phyloP scores from a whole-genome alignment of 164 flowering plant genomes.

The Protea cynaroides region DNA sequence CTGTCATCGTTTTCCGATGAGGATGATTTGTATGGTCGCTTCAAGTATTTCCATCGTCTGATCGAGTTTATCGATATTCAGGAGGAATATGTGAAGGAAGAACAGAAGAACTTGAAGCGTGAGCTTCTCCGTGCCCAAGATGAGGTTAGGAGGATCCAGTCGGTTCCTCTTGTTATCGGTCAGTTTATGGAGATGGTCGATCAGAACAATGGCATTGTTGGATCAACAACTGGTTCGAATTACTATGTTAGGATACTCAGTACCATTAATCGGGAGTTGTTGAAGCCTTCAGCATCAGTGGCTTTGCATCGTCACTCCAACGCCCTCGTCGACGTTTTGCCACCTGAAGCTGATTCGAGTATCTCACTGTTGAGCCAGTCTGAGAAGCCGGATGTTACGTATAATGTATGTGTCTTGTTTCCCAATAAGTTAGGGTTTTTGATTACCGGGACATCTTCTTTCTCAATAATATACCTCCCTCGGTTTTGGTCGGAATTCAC shows the following conservation, averaged over 20 bases:
- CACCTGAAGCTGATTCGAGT: slow-evolving; percentile 91
- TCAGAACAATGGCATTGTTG: slow-evolving; percentile 90
- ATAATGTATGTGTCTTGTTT: slow-evolving; percentile 47
- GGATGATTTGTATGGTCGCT: slow-evolving; percentile 77
- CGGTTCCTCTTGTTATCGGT: slow-evolving; percentile 92
- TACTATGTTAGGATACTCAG: slow-evolving; percentile 31
- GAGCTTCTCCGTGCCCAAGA: slow-evolving; percentile 90
- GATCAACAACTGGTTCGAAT: slow-evolving; percentile 76
- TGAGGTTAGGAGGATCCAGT: slow-evolving; percentile 95
- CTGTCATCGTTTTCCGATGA: slow-evolving; percentile 30
- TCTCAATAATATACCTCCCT: no score
- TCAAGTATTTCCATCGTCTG: slow-evolving; percentile 75
- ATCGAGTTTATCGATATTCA: slow-evolving; percentile 89
- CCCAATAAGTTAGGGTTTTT: slow-evolving; percentile 4
- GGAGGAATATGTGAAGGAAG: slow-evolving; percentile 93
- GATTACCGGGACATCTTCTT: no score
- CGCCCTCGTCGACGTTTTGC: slow-evolving; percentile 89
- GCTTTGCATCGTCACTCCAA: slow-evolving; percentile 92
- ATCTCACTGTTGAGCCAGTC: slow-evolving; percentile 89
- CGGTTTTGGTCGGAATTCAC: no score
- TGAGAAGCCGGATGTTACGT: slow-evolving; percentile 94
- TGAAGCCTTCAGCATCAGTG: slow-evolving; percentile 88
- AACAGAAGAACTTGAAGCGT: slow-evolving; percentile 81
- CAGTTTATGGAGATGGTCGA: slow-evolving; percentile 86
- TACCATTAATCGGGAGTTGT: slow-evolving; percentile 61